Evolutionary conservation across 2,329 filamentous ascomycete genomes (phyloP).

Genomic region (Aspergillus transmontanensis): DNA sequence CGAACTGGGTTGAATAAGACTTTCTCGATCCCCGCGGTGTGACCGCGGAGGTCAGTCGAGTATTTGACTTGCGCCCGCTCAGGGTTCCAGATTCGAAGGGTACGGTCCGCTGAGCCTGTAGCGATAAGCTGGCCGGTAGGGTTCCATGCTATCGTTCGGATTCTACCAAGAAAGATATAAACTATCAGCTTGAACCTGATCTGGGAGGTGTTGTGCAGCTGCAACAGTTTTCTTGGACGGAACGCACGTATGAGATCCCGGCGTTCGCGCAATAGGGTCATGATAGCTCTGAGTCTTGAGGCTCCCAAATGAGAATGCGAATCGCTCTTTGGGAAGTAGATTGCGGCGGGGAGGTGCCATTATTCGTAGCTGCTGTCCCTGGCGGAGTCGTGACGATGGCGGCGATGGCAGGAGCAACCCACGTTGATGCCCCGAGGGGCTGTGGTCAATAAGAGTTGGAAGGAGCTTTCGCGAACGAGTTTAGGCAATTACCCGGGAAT

Average conservation of each 20-base stretch:
- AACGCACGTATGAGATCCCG: slow-evolving; percentile 60
- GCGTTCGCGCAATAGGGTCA: slow-evolving; percentile 60
- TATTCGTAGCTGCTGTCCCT: slow-evolving; percentile 16
- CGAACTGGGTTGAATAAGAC: slow-evolving; percentile 53
- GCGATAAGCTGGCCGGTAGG: slow-evolving; percentile 81
- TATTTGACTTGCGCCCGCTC: slow-evolving; percentile 50
- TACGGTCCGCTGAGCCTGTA: slow-evolving; percentile 84
- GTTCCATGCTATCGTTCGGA: slow-evolving; percentile 86
- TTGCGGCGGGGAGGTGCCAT: slow-evolving; percentile 47
- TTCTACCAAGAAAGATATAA: slow-evolving; percentile 46
- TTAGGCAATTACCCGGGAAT: neutral
- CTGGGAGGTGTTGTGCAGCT: neutral
- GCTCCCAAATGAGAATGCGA: slow-evolving; percentile 66
- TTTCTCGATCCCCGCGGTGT: slow-evolving; percentile 51
- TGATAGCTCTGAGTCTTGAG: slow-evolving; percentile 73
- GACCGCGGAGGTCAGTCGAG: slow-evolving; percentile 52
- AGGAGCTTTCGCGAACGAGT: neutral
- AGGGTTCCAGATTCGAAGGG: slow-evolving; percentile 87
- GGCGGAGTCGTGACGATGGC: slow-evolving; percentile 12
- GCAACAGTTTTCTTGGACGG: neutral
- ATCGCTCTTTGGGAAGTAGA: slow-evolving; percentile 64
- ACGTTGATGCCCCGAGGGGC: slow-evolving; percentile 28
- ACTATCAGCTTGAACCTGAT: slow-evolving; percentile 13
- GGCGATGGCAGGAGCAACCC: slow-evolving; percentile 17
- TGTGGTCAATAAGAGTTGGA: slow-evolving; percentile 12